These are phyloP conservation scores for Penicillium fuscoglaucum DNA, from an alignment of 2,329 filamentous ascomycete genomes.

Conservation along the genomic window DNA sequence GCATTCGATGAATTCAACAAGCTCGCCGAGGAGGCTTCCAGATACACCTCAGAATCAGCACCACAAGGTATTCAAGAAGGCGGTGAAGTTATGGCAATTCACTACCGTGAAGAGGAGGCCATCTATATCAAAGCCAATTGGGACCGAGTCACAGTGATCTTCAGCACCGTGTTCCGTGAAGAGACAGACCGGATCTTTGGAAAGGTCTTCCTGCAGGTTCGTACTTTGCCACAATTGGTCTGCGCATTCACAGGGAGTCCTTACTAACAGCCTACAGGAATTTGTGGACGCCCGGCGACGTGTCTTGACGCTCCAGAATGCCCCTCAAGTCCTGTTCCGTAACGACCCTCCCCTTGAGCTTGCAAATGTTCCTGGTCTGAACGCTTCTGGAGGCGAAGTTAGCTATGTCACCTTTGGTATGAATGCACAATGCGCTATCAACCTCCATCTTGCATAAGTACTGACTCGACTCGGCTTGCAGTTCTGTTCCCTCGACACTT, in stretches of 20 bases:
- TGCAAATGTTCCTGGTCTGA: constrained; percentile 80
- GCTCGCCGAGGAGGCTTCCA: constrained; percentile 82
- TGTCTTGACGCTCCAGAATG: constrained; percentile 82
- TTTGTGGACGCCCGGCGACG: constrained; percentile 94
- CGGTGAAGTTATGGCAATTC: constrained; percentile 90
- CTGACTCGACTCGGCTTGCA: constrained; percentile 39
- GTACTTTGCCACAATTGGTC: constrained; percentile 4
- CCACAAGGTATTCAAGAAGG: constrained; percentile 88
- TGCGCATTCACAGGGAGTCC: background rate
- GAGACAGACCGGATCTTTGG: constrained; percentile 97
- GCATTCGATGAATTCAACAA: constrained; percentile 91
- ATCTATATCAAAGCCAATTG: constrained; percentile 98
- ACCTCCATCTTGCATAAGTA: background rate
- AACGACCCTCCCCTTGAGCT: constrained; percentile 93
- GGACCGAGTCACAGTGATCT: constrained; percentile 97
- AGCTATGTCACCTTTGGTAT: constrained; percentile 98
- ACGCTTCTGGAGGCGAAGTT: constrained; percentile 76
- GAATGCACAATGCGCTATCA: constrained; percentile 24
- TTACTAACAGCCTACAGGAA: constrained; percentile 55
- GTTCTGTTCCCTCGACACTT: constrained; percentile 96
- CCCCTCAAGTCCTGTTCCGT: constrained; percentile 93
- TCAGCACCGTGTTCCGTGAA: constrained; percentile 96
- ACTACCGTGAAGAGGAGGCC: constrained; percentile 97
- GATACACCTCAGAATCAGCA: constrained; percentile 90
- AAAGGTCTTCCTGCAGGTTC: constrained; percentile 87